Conservation (phyloP, 768 basidiomycete species). For the Termitomyces sp. region DNA sequence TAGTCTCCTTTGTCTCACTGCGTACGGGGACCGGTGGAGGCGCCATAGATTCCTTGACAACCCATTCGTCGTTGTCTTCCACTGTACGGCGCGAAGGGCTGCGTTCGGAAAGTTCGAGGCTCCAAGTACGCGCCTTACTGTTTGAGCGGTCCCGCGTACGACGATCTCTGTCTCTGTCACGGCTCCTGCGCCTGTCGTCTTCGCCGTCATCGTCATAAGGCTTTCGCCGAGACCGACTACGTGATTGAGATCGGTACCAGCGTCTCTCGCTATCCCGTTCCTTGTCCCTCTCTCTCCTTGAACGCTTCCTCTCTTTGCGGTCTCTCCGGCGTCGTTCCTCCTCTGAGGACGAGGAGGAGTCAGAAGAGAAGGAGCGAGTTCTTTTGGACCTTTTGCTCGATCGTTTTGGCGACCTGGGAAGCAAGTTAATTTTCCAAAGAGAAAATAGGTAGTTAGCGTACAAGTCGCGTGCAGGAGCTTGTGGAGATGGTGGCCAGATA, state of each 20-base stretch:
- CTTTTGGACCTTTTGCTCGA: conserved; percentile 58
- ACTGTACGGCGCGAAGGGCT: conserved; percentile 23
- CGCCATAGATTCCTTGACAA: conserved; percentile 44
- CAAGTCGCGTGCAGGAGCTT: conserved; percentile 53
- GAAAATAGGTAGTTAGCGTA: conserved; percentile 27
- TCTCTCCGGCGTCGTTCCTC: conserved; percentile 53
- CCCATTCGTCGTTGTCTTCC: conserved; percentile 61
- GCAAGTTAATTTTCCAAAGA: background rate
- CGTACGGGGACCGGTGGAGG: conserved; percentile 16
- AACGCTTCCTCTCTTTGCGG: conserved; percentile 56
- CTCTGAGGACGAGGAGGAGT: conserved; percentile 48
- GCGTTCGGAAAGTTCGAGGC: conserved; percentile 23
- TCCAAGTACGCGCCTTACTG: conserved; percentile 24
- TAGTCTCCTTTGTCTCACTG: conserved; percentile 5
- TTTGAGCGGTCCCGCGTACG: conserved; percentile 10
- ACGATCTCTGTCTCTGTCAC: conserved; percentile 15
- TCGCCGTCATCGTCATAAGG: conserved; percentile 32
- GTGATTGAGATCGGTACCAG: conserved; percentile 29
- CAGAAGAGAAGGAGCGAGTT: conserved; percentile 45
- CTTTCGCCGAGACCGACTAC: conserved; percentile 26
- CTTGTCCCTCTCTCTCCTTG: conserved; percentile 42
- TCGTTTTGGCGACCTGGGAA: conserved; percentile 50
- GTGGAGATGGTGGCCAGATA: conserved; percentile 85
- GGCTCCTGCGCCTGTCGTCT: conserved; percentile 28
- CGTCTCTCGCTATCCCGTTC: conserved; percentile 28